phyloP scores from a whole-genome alignment of 202 grass and related monocot genomes.

The Panicum virgatum region DNA sequence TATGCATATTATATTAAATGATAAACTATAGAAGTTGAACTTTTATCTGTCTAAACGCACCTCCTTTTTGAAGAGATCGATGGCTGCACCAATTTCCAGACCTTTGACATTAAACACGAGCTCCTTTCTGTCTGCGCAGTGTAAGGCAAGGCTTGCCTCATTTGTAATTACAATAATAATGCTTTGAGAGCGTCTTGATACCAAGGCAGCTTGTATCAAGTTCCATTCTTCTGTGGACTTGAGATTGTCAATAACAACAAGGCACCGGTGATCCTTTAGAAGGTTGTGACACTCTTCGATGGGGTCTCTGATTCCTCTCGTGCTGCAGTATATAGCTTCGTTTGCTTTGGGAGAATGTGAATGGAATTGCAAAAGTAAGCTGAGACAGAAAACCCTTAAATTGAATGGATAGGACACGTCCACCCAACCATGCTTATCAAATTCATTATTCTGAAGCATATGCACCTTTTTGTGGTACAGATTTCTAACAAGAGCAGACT shows the following conservation, averaged over 20 bases:
- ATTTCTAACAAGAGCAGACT: not conserved
- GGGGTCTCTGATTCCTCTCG: not conserved
- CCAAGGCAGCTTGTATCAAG: not conserved
- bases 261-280: not conserved
- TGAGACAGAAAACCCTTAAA: not conserved
- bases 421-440: not conserved
- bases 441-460: not conserved
- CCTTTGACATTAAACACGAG: conserved; percentile 12
- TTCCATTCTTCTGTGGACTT: not conserved
- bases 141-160: not conserved
- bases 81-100: not conserved
- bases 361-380: not conserved
- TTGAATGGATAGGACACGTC: not conserved
- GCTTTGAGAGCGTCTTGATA: not conserved
- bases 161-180: not conserved
- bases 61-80: conserved; percentile 13
- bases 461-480: not conserved
- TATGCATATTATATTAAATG: too few relatives aligned
- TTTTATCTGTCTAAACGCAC: not conserved
- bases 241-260: not conserved
- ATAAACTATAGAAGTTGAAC: too few relatives aligned
- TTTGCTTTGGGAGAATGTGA: not conserved
- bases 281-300: not conserved
- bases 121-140: not conserved
- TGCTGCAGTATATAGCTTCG: not conserved